Evolutionary conservation across 345 rosid species (phyloP), one percentile per base, ranked within the genome.

Genomic region (Bruguiera gymnorhiza): DNA sequence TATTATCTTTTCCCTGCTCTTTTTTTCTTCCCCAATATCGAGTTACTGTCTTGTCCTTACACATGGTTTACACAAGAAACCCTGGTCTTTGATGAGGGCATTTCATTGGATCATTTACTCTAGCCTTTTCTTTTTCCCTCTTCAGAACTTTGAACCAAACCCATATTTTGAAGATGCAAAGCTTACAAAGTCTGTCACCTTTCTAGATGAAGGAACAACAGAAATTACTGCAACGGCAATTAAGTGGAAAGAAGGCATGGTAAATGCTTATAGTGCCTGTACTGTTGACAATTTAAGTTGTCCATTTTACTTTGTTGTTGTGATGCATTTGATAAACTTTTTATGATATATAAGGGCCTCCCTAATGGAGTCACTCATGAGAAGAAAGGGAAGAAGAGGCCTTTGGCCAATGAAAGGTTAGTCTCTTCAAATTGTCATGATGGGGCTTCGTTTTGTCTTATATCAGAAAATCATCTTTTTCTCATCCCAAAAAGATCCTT

Each of bases 241-340:
- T 62, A 94, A 84, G 69, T 94, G 99, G 97, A 94, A 92, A 70
- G 93, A 87, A 71, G 96, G 97, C 70, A 86, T 81, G 93, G 99
- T 94, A 78, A 62, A 68, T 53, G 10, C 53, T 43, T 26, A 56
- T 56, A 9, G 31, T 24, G 15, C 7, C 50, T 43, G 50, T 43
- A 43, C 18, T 4, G 4, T 13, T 43, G 50, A 43, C 9, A 3
- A 43, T 43, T 43, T 13, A 11, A 43, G 50, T 13, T 43, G 18
- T 13, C 18, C 50, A 56, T 56, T 56, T 6, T 24, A 15, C 6
- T 24, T 24, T 10, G 26, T 56, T 23, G 26, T 24, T 56, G 1
- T 54, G 4, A 20, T n/a, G 8, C 24, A 23, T 6, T 21, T 23
- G 6, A 56, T 24, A 24, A 3, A 24, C 11, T 56, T 11, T 56